A percentile compares a stretch with the other conserved stretches of the same genome.
phyloP scores from a whole-genome alignment of 371 early-diverging fungal species.

The Syncephalastrum contaminatum region DNA sequence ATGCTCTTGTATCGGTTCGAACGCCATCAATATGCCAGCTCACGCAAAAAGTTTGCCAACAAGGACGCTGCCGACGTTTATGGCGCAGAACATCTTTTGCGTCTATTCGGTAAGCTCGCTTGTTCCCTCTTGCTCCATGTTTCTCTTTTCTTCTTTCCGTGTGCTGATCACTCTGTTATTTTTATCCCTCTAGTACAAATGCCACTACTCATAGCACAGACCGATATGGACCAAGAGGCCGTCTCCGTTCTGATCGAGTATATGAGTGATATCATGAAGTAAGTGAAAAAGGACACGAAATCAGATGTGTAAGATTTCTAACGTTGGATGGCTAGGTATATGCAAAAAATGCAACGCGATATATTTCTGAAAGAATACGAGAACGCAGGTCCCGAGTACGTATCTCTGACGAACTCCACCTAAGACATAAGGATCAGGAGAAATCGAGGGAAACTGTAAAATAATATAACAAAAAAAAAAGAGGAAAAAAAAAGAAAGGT shows the following conservation, averaged over 20 bases:
- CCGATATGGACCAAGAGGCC: slow-evolving; percentile 17
- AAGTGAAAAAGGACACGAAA: slow-evolving; percentile 13
- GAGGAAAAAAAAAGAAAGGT: background rate
- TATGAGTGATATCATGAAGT: slow-evolving; percentile 17
- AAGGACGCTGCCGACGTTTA: slow-evolving; percentile 84
- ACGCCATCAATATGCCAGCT: slow-evolving; percentile 88
- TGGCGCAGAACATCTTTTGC: slow-evolving; percentile 93
- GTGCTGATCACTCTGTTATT: background rate
- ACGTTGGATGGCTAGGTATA: slow-evolving; percentile 8
- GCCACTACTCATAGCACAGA: slow-evolving; percentile 18
- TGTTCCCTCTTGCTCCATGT: background rate
- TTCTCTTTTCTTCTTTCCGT: slow-evolving; percentile 4
- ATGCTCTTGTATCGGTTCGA: slow-evolving; percentile 93
- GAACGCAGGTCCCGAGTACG: slow-evolving; percentile 63
- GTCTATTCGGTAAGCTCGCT: slow-evolving; percentile 80
- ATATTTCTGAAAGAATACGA: slow-evolving; percentile 45
- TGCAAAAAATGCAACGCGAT: slow-evolving; percentile 22
- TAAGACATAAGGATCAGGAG: slow-evolving; percentile 4
- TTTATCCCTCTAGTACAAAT: slow-evolving; percentile 17
- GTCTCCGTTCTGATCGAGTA: slow-evolving; percentile 13
- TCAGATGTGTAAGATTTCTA: no score
- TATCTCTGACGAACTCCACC: slow-evolving; percentile 53
- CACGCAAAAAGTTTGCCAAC: slow-evolving; percentile 58
- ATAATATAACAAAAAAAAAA: slow-evolving; percentile 3
- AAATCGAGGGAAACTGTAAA: background rate